Percentiles rank a stretch among this genome's conserved stretches.
These are phyloP conservation scores for Aspergillus arachidicola DNA, from an alignment of 2,329 filamentous ascomycete species.

Conservation along the genomic window DNA sequence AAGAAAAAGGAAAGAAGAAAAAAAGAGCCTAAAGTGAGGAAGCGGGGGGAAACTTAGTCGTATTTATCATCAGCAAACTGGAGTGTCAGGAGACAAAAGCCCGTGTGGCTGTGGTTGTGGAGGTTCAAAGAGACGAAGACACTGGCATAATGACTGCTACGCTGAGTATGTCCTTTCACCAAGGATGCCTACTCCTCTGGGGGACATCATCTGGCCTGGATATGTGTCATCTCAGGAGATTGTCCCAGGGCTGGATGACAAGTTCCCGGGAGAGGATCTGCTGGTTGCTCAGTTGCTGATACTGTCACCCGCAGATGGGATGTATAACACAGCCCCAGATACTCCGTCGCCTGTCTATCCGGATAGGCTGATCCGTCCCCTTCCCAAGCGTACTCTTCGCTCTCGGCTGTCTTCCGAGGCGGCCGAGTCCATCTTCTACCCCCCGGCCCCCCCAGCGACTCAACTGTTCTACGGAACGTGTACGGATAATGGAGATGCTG, in stretches of 20 bases:
- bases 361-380: constrained; percentile 86
- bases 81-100: constrained; percentile 15
- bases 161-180: constrained; percentile 43
- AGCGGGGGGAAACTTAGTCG: constrained; percentile 1
- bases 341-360: constrained; percentile 79
- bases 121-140: constrained; percentile 28
- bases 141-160: constrained; percentile 46
- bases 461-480: constrained; percentile 76
- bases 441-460: constrained; percentile 69
- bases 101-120: constrained; percentile 32
- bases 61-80: constrained; percentile 3
- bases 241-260: constrained; percentile 16
- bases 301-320: constrained; percentile 46
- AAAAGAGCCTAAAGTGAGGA: constrained; percentile 19
- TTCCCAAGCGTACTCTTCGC: constrained; percentile 85
- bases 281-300: constrained; percentile 41
- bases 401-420: constrained; percentile 85
- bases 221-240: constrained; percentile 16
- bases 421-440: constrained; percentile 79
- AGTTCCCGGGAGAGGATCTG: constrained; percentile 20
- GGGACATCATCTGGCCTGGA: constrained; percentile 19
- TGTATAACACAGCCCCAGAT: constrained; percentile 61
- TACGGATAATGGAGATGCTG: constrained; percentile 58
- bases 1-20: constrained; percentile 8
- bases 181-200: constrained; percentile 21